A percentile compares a stretch with the other conserved stretches of the same genome.
Evolutionary conservation across 306 rosid species (phyloP).

Genomic region (barrel medic (Medicago truncatula)): MtrunA17r5.0-ANR NC_053044.1:45249501-45250000

Average conservation of each 20-base stretch:
- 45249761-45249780: conserved; percentile 42
- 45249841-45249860: conserved; percentile 45
- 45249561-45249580: background rate
- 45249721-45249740: conserved; percentile 35
- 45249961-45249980: conserved; percentile 22
- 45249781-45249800: conserved; percentile 34
- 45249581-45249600: conserved; percentile 7
- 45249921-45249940: conserved; percentile 81
- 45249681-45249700: conserved; percentile 42
- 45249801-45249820: conserved; percentile 28
- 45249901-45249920: conserved; percentile 69
- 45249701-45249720: conserved; percentile 30
- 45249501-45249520: conserved; percentile 8
- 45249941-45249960: conserved; percentile 31
- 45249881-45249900: conserved; percentile 33
- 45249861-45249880: conserved; percentile 21
- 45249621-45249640: conserved; percentile 24
- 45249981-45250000: background rate
- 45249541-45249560: conserved; percentile 1
- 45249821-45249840: conserved; percentile 44
- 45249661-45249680: conserved; percentile 38
- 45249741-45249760: conserved; percentile 62
- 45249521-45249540: background rate
- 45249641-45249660: conserved; percentile 38
- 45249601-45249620: conserved; percentile 19